Base-by-base conservation (phyloP, 148 eudicot species). In the Vaccinium corymbosum region DNA sequence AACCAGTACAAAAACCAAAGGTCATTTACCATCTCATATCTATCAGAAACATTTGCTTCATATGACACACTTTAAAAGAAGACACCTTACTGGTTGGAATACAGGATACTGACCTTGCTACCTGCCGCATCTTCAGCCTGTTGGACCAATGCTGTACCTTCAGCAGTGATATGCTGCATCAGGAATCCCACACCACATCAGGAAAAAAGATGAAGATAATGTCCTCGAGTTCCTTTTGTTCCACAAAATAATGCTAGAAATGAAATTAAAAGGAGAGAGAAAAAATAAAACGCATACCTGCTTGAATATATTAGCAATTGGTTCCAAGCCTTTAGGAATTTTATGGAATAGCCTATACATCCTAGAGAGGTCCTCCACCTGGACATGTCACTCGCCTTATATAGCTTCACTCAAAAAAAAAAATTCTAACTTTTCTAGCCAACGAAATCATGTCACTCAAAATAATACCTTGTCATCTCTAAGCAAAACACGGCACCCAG, bases 71-170 rank as follows among this genome's bases (percentile, higher is more conserved):
- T 27, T 27, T 6, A 3, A 66, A 27, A 66, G 27, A 25, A 0
- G 72, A 66, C 19, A 29, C 27, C 42, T 68, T 68, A 27, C 42
- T 68, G 42, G 57, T 27, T 0, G 8, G 17, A 68, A 14, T 12
- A 78, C 62, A 53, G 32, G 42, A 79, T 79, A 42, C 89, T 83
- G 53, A 93, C 95, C 93, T 93, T 93, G 76, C 81, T 88, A 82
- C 82, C 85, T 32, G 93, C 92, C 42, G 91, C 92, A 86, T 94
- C 94, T 92, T 92, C 95, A 56, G 94, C 95, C 85, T 90, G 92
- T 88, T 93, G 90, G 71, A 94, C 90, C 84, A 92, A 86, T 52
- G 89, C 83, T 46, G 74, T 91, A 70, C 93, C 93, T 87, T 93
- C 95, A 48, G 89, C 88, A 50, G 86, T 87, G 57, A 93, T 89